These are phyloP conservation scores for Sisymbrium irio DNA, from an alignment of 345 rosid species.

Conservation along the genomic window DNA sequence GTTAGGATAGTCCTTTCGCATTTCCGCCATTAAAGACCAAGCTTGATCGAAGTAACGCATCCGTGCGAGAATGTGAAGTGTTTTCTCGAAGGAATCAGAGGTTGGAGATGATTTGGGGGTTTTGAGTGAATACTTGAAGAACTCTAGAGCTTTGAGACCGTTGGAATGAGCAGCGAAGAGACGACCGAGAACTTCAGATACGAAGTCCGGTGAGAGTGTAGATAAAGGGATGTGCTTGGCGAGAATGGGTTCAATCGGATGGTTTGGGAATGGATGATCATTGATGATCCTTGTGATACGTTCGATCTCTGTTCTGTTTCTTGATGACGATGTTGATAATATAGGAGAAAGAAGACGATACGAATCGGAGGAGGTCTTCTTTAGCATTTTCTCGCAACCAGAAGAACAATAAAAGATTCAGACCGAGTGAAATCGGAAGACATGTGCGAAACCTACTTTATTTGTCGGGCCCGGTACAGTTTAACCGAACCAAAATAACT, in stretches of 20 bases:
- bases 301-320: slow-evolving; percentile 40
- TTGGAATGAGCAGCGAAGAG: slow-evolving; percentile 87
- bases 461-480: neutral
- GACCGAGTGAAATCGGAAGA: too few relatives aligned
- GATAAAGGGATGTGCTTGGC: slow-evolving; percentile 38
- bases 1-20: slow-evolving; percentile 40
- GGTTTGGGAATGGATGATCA: slow-evolving; percentile 68
- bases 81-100: slow-evolving; percentile 69
- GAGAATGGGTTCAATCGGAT: slow-evolving; percentile 55
- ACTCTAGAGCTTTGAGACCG: slow-evolving; percentile 85
- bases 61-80: slow-evolving; percentile 72
- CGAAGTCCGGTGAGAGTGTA: slow-evolving; percentile 40
- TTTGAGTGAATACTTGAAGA: slow-evolving; percentile 52
- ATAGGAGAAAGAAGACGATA: slow-evolving; percentile 24
- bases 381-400: slow-evolving; percentile 1
- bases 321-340: neutral
- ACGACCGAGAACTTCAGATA: slow-evolving; percentile 72
- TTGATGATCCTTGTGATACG: slow-evolving; percentile 58
- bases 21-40: slow-evolving; percentile 69
- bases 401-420: too few relatives aligned
- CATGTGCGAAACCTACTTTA: neutral
- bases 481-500: neutral
- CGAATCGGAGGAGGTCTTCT: slow-evolving; percentile 13
- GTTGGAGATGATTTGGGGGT: slow-evolving; percentile 45
- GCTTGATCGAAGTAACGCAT: slow-evolving; percentile 89